A percentile compares a stretch with the other conserved stretches of the same genome.
Evolutionary conservation across 73 alveolate genomes (phyloP).

Genomic region (Tetrahymena elliotti): DNA sequence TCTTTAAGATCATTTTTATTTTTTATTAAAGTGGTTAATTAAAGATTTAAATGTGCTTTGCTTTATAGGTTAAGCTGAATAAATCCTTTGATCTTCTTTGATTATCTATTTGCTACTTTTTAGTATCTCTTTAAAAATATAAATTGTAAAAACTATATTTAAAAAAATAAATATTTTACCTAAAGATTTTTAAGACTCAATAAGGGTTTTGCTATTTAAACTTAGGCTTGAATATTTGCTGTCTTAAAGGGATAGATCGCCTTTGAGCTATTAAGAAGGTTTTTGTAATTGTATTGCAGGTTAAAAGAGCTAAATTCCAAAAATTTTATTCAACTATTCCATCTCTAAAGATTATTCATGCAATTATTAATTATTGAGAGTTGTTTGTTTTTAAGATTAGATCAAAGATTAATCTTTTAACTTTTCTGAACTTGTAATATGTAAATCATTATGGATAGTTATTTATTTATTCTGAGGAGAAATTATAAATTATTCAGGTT

Average conservation of each 20-base stretch:
- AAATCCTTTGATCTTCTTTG: neutral
- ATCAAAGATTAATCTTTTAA: neutral
- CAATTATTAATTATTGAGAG: too few species aligned
- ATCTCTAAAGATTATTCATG: neutral
- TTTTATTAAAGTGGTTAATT: neutral
- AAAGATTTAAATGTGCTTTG: neutral
- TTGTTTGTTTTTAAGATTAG: neutral
- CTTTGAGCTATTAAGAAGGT: too few species aligned
- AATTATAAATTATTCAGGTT: neutral
- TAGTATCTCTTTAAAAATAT: neutral
- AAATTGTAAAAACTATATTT: too few species aligned
- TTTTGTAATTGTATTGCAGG: too few species aligned
- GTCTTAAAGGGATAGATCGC: too few species aligned
- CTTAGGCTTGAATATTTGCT: too few species aligned
- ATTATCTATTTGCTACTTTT: too few species aligned
- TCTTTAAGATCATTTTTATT: neutral
- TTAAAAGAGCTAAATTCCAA: too few species aligned
- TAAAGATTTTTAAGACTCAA: neutral
- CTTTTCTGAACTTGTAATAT: neutral
- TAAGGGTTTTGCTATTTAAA: neutral
- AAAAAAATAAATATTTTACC: neutral
- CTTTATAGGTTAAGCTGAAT: neutral
- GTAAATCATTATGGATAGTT: neutral
- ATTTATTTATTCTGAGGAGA: neutral
- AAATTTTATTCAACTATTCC: neutral